phyloP scores from a whole-genome alignment of 192 early-diverging fungal species.

The Mycoemilia scoparia region DNA sequence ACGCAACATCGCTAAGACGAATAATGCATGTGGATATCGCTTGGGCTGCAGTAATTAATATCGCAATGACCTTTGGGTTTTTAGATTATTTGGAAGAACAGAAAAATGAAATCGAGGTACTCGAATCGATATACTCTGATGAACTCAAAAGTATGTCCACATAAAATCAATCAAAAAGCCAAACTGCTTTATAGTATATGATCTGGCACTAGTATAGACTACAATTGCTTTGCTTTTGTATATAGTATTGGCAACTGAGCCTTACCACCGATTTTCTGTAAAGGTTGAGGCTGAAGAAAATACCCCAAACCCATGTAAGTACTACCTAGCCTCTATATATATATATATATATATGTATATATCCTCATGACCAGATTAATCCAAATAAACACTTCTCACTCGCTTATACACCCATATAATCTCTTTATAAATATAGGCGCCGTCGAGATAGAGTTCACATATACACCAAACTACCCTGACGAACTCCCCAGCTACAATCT shows the following conservation, averaged over 20 bases:
- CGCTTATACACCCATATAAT: slow-evolving; percentile 19
- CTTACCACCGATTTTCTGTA: too few relatives aligned
- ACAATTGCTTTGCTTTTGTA: not conserved
- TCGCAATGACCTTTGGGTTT: too few relatives aligned
- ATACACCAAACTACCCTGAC: slow-evolving; percentile 58
- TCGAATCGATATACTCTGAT: slow-evolving; percentile 65
- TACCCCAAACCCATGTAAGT: too few relatives aligned
- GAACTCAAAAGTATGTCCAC: slow-evolving; percentile 42
- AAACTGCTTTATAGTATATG: not conserved
- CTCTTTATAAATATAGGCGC: slow-evolving; percentile 37
- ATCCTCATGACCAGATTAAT: too few relatives aligned
- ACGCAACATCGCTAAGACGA: too few relatives aligned
- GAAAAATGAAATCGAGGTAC: slow-evolving; percentile 56
- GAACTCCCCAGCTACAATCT: slow-evolving; percentile 45
- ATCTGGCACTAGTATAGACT: slow-evolving; percentile 3
- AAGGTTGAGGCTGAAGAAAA: too few relatives aligned
- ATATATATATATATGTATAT: too few relatives aligned
- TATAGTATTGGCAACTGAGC: not conserved
- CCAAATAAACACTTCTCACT: not conserved
- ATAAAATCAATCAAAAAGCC: not conserved
- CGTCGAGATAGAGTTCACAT: slow-evolving; percentile 39
- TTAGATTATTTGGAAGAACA: slow-evolving; percentile 68
- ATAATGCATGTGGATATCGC: too few relatives aligned
- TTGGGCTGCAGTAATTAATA: too few relatives aligned
- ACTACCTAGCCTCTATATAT: too few relatives aligned